phyloP scores from a whole-genome alignment of 2,329 filamentous ascomycete species.

The Knufia fluminis region DNA sequence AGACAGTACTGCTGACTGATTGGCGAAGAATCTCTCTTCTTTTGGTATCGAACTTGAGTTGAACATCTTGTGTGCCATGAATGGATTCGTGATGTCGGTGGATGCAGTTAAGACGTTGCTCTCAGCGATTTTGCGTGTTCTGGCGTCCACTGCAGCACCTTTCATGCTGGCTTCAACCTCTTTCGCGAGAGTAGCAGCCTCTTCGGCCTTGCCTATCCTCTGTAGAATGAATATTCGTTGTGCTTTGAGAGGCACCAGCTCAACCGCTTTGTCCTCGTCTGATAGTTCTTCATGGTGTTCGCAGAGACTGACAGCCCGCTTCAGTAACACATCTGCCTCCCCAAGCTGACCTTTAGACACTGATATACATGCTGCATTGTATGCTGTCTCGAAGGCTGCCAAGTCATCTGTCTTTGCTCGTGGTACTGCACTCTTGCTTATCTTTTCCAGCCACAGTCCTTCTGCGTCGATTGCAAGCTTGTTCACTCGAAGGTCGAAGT shows the following conservation, averaged over 20 bases:
- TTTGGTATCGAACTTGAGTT: conserved; percentile 41
- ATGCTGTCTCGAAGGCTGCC: conserved; percentile 56
- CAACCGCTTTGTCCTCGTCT: conserved; percentile 50
- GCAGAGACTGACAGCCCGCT: conserved; percentile 52
- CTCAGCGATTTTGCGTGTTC: conserved; percentile 51
- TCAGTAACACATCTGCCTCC: conserved; percentile 50
- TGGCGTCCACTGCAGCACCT: conserved; percentile 46
- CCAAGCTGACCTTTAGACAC: conserved; percentile 52
- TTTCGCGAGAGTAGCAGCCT: conserved; percentile 45
- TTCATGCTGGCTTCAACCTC: conserved; percentile 38
- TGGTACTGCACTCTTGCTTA: conserved; percentile 43
- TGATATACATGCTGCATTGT: conserved; percentile 55
- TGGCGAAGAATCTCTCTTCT: conserved; percentile 49
- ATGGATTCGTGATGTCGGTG: conserved; percentile 45
- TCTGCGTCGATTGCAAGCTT: conserved; percentile 53
- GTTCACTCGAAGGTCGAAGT: conserved; percentile 55
- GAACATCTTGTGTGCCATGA: conserved; percentile 48
- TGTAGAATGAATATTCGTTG: conserved; percentile 54
- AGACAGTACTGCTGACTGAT: conserved; percentile 45
- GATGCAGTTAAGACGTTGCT: conserved; percentile 48
- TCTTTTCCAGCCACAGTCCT: conserved; percentile 49
- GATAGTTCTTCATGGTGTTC: conserved; percentile 50
- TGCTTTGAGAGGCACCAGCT: conserved; percentile 51
- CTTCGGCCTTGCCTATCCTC: conserved; percentile 45
- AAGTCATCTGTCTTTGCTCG: conserved; percentile 50